phyloP scores from a whole-genome alignment of 2,329 filamentous ascomycete genomes.

The Herpomyces periplanetae region DNA sequence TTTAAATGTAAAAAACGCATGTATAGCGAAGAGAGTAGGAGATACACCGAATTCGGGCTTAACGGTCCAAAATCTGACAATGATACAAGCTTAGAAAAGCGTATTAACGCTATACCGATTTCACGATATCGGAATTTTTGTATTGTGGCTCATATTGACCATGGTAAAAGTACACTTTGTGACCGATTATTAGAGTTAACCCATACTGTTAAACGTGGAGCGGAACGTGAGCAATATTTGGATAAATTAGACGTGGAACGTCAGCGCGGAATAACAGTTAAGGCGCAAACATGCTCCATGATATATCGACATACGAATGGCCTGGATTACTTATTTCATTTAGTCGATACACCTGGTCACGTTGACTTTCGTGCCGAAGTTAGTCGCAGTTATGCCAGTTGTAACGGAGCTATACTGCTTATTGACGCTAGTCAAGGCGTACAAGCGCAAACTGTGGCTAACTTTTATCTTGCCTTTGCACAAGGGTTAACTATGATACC shows the following conservation, averaged over 20 bases:
- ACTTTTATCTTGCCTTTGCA: slow-evolving; percentile 87
- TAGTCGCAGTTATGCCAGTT: slow-evolving; percentile 73
- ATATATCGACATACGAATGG: slow-evolving; percentile 56
- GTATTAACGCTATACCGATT: slow-evolving; percentile 34
- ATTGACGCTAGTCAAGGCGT: slow-evolving; percentile 89
- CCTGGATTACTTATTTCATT: slow-evolving; percentile 59
- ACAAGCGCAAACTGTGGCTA: slow-evolving; percentile 88
- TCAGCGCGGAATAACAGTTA: slow-evolving; percentile 85
- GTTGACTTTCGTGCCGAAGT: slow-evolving; percentile 94
- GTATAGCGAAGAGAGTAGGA: no score
- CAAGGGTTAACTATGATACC: slow-evolving; percentile 57
- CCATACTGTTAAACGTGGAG: slow-evolving; percentile 49
- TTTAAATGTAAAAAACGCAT: no score
- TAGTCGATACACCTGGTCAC: slow-evolving; percentile 87
- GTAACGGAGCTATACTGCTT: slow-evolving; percentile 57
- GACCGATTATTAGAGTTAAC: slow-evolving; percentile 75
- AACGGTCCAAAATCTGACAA: no score
- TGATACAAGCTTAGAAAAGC: no score
- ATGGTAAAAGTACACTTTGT: slow-evolving; percentile 84
- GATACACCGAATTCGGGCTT: no score
- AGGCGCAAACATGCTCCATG: slow-evolving; percentile 95
- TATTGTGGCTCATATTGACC: slow-evolving; percentile 91
- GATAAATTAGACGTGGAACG: slow-evolving; percentile 91
- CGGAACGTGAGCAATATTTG: slow-evolving; percentile 75
- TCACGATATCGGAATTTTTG: slow-evolving; percentile 72